These are phyloP conservation scores for Phytopythium vexans DNA, from an alignment of 352 stramenopile species.

Conservation along the genomic window DNA sequence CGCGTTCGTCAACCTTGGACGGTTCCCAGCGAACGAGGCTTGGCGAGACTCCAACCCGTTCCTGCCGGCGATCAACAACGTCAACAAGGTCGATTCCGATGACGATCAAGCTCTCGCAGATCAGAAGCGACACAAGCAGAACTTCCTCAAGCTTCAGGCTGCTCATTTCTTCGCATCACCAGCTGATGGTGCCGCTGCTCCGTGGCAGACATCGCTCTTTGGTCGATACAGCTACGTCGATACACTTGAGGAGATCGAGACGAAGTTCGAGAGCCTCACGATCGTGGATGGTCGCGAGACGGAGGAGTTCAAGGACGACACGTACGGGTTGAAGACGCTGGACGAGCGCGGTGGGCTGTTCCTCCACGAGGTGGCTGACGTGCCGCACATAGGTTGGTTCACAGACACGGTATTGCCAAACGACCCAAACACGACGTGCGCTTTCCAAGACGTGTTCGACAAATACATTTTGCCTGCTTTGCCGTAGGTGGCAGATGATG, in stretches of 20 bases:
- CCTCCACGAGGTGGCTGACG: slow-evolving; percentile 3
- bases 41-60: slow-evolving; percentile 28
- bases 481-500: too few relatives aligned
- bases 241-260: slow-evolving; percentile 9
- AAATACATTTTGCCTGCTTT: slow-evolving; percentile 9
- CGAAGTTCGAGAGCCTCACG: slow-evolving; percentile 10
- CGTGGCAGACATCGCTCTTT: slow-evolving; percentile 26
- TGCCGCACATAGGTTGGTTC: slow-evolving; percentile 7
- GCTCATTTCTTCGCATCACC: slow-evolving; percentile 43
- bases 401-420: background rate
- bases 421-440: slow-evolving; percentile 2
- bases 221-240: too few relatives aligned
- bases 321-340: slow-evolving; percentile 6
- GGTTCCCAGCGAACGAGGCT: slow-evolving; percentile 20
- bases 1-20: slow-evolving; percentile 28
- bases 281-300: background rate
- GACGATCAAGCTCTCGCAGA: slow-evolving; percentile 4
- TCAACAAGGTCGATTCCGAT: slow-evolving; percentile 5
- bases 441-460: slow-evolving; percentile 19
- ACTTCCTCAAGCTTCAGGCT: slow-evolving; percentile 23
- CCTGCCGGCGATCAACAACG: slow-evolving; percentile 37
- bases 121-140: slow-evolving; percentile 12
- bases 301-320: slow-evolving; percentile 6
- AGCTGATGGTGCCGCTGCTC: slow-evolving; percentile 20
- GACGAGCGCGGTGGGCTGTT: slow-evolving; percentile 1